phyloP scores from a whole-genome alignment of 1,139 yeast genomes.

The Geotrichum siamense region DNA sequence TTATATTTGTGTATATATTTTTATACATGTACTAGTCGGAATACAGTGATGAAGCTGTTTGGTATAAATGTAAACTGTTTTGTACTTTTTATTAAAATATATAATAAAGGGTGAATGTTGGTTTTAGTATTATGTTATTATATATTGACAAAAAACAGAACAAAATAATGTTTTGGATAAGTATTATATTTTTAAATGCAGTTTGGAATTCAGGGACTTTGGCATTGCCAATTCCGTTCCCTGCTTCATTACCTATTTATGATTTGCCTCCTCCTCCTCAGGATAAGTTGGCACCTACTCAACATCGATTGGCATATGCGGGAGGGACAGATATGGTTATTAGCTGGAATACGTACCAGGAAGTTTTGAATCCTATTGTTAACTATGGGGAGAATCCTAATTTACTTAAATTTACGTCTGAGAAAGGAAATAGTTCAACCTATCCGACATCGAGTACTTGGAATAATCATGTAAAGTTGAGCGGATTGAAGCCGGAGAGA shows the following conservation, averaged over 20 bases:
- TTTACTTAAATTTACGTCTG: conserved; percentile 19
- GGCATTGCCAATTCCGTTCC: conserved; percentile 1
- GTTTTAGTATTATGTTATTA: too few species aligned
- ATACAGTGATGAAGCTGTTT: too few species aligned
- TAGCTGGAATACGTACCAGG: conserved; percentile 28
- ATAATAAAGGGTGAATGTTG: too few species aligned
- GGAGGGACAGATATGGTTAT: conserved; percentile 27
- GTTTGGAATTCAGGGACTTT: background rate
- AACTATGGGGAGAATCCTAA: conserved; percentile 25
- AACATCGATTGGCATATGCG: conserved; percentile 28
- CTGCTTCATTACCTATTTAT: background rate
- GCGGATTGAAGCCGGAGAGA: conserved; percentile 26
- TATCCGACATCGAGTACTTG: conserved; percentile 27
- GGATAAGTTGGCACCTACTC: conserved; percentile 16
- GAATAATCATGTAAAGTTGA: conserved; percentile 29
- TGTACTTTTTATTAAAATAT: too few species aligned
- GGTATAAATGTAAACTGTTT: too few species aligned
- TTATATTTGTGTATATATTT: too few species aligned
- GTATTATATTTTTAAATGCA: background rate
- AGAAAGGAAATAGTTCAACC: conserved; percentile 23
- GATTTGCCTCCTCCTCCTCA: conserved; percentile 2
- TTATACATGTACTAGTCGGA: too few species aligned
- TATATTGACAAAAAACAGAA: too few species aligned
- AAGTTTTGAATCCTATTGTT: conserved; percentile 24
- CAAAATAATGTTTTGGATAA: too few species aligned